Conservation (phyloP, 2,329 filamentous ascomycete species). For the Microsporum audouinii region DNA sequence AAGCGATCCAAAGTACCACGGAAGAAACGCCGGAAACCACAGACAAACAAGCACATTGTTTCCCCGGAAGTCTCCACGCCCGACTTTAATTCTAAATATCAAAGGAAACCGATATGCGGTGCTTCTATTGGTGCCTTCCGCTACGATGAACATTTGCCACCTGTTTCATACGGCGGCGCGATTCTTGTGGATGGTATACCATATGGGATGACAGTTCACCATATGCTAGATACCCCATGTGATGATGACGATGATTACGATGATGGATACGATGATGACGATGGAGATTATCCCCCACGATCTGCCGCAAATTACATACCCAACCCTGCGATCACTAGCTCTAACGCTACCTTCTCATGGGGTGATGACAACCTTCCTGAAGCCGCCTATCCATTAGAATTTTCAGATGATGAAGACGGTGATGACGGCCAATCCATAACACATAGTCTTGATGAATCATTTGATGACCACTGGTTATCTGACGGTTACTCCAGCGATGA, state of each 20-base stretch:
- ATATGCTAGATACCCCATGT: conserved; percentile 68
- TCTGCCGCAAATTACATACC: conserved; percentile 33
- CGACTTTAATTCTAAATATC: conserved; percentile 58
- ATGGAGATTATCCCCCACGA: conserved; percentile 29
- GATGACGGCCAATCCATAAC: conserved; percentile 29
- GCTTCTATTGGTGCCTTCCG: conserved; percentile 89
- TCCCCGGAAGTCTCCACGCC: conserved; percentile 20
- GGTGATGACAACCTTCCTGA: conserved; percentile 30
- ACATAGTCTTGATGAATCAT: conserved; percentile 26
- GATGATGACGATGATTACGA: conserved; percentile 41
- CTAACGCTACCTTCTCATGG: conserved; percentile 28
- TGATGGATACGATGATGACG: conserved; percentile 29
- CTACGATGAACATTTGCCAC: conserved; percentile 71
- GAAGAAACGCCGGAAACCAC: conserved; percentile 30
- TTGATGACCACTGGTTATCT: conserved; percentile 36
- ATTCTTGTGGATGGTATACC: conserved; percentile 73
- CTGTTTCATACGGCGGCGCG: conserved; percentile 81
- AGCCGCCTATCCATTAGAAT: conserved; percentile 36
- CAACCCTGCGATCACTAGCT: conserved; percentile 15
- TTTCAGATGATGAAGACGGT: conserved; percentile 42
- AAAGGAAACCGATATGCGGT: conserved; percentile 67
- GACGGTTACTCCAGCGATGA: conserved; percentile 43
- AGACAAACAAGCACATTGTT: conserved; percentile 21
- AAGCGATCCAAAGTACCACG: conserved; percentile 43
- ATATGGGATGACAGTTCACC: conserved; percentile 92